Percentiles rank a stretch among this genome's conserved stretches.
These are phyloP conservation scores for Cicer chorassanicum DNA, from an alignment of 306 rosid genomes.

Conservation along the genomic window DNA sequence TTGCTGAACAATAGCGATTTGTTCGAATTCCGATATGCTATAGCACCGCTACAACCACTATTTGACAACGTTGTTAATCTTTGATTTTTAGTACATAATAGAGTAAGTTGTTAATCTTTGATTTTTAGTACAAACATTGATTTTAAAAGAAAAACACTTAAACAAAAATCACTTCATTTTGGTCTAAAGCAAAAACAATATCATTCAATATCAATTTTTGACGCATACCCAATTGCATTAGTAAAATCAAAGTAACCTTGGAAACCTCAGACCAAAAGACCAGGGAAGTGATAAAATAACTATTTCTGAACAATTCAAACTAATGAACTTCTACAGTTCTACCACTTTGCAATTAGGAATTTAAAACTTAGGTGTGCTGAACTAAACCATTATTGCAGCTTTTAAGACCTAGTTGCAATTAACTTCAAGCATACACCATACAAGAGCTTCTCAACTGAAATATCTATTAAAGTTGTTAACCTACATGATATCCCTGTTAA, in stretches of 20 bases:
- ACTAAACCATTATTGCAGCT: neutral
- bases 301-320: conserved; percentile 17
- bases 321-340: neutral
- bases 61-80: too few relatives aligned
- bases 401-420: neutral
- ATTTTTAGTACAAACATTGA: neutral
- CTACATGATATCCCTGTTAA: neutral
- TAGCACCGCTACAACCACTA: too few relatives aligned
- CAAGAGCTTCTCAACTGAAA: neutral
- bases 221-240: neutral
- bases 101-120: too few relatives aligned
- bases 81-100: neutral
- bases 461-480: neutral
- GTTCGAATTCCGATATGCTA: too few relatives aligned
- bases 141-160: neutral
- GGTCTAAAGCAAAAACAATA: neutral
- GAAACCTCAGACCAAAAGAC: neutral
- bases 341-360: conserved; percentile 15
- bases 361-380: conserved; percentile 19
- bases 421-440: neutral
- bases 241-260: neutral
- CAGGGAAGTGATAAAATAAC: neutral
- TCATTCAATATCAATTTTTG: neutral
- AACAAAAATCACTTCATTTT: neutral
- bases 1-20: too few relatives aligned